Conservation (phyloP, 805 yeast genomes). For the Yamadazyma sp. region DNA sequence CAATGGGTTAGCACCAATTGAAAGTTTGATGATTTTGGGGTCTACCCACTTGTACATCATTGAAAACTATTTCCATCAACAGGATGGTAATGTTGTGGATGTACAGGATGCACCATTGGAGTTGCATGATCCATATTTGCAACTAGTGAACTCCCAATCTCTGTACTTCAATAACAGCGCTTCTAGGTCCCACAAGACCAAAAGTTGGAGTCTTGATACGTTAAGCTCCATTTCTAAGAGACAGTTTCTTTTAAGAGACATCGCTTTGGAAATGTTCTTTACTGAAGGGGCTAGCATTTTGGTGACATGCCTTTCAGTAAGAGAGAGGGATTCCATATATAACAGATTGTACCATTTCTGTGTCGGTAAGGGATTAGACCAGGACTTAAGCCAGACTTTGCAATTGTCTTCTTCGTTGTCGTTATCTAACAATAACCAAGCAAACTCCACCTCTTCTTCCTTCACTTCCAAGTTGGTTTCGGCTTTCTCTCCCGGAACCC, state of each 20-base stretch:
- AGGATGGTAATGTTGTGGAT: constrained; percentile 56
- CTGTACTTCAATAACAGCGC: constrained; percentile 21
- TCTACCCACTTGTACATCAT: constrained; percentile 62
- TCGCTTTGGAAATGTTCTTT: constrained; percentile 77
- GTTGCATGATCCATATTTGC: constrained; percentile 67
- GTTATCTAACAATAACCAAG: constrained; percentile 44
- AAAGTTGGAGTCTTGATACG: constrained; percentile 59
- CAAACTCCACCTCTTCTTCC: constrained; percentile 26
- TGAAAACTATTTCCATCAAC: constrained; percentile 63
- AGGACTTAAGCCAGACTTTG: constrained; percentile 54
- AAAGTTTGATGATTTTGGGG: constrained; percentile 74
- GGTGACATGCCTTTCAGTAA: constrained; percentile 58
- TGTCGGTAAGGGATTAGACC: constrained; percentile 51
- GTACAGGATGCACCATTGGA: constrained; percentile 61
- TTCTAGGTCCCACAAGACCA: constrained; percentile 44
- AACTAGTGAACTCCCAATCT: constrained; percentile 55
- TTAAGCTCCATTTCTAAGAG: constrained; percentile 68
- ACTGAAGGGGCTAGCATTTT: constrained; percentile 69
- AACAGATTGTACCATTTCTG: constrained; percentile 49
- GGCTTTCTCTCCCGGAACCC: constrained; percentile 36
- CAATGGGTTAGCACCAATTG: constrained; percentile 72
- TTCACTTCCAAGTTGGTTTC: constrained; percentile 32
- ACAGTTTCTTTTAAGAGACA: constrained; percentile 74
- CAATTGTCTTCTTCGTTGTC: constrained; percentile 45
- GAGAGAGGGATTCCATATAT: constrained; percentile 57